These are phyloP conservation scores for Volvox africanus DNA, from an alignment of 139 green algal genomes.

Conservation along the genomic window DNA sequence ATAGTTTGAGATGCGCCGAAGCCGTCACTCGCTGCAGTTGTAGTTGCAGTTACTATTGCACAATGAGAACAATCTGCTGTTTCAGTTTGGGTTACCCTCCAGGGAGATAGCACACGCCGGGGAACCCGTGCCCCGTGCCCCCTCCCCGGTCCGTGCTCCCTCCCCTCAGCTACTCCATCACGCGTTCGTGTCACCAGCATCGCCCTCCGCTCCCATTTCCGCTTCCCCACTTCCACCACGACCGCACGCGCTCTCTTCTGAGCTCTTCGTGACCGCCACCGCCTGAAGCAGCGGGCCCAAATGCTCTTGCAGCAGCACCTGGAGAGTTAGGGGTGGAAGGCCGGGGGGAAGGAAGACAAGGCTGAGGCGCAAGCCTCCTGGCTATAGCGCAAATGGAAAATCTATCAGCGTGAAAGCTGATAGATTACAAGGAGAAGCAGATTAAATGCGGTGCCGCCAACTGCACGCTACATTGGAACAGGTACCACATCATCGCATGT, in stretches of 20 bases:
- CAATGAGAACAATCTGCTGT: too few species aligned
- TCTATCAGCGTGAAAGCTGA: not conserved
- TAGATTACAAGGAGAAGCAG: not conserved
- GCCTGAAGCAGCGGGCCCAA: constrained; percentile 17
- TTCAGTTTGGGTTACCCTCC: too few species aligned
- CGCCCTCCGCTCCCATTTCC: not conserved
- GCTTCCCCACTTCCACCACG: not conserved
- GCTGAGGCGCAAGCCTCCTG: not conserved
- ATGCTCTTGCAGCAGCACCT: constrained; percentile 10
- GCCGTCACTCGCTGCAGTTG: too few species aligned
- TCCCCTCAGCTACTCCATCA: too few species aligned
- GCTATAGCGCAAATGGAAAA: not conserved
- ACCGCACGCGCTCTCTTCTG: not conserved
- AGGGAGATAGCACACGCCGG: too few species aligned
- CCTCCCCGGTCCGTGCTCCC: too few species aligned
- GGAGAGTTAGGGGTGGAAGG: not conserved
- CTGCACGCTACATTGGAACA: not conserved
- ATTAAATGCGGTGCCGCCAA: not conserved
- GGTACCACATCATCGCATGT: too few species aligned
- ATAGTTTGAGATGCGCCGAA: too few species aligned
- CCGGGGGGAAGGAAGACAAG: not conserved
- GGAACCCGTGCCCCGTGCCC: not conserved
- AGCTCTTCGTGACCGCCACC: not conserved
- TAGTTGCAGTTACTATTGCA: too few species aligned
- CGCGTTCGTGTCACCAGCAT: not conserved